phyloP scores from a whole-genome alignment of 768 basidiomycete species.

The Punctularia strigosozonata region DNA sequence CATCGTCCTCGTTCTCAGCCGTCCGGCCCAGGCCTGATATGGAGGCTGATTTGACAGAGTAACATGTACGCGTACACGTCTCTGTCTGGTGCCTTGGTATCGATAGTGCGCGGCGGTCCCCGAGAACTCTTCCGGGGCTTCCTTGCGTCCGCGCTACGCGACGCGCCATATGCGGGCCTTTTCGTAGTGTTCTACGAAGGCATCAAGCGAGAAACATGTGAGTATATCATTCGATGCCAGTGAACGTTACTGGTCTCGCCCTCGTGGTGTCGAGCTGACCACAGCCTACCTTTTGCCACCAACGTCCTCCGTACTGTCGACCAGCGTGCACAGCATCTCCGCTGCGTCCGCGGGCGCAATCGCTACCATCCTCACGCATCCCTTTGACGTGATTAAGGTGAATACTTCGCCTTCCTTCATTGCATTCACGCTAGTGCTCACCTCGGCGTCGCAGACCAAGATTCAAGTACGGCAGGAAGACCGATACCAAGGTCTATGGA shows the following conservation, averaged over 20 bases:
- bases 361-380: conserved; percentile 80
- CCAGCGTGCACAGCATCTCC: conserved; percentile 46
- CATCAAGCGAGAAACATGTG: conserved; percentile 66
- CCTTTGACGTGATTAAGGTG: conserved; percentile 92
- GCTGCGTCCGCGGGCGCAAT: conserved; percentile 76
- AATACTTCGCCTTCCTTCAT: not conserved
- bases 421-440: conserved; percentile 3
- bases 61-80: conserved; percentile 64
- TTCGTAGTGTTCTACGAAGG: conserved; percentile 85
- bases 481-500: conserved; percentile 58
- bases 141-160: conserved; percentile 78
- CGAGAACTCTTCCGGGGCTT: conserved; percentile 80
- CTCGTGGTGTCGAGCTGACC: conserved; percentile 19
- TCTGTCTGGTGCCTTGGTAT: conserved; percentile 42
- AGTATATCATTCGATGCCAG: conserved; percentile 9
- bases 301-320: conserved; percentile 31
- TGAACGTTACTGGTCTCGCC: not conserved
- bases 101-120: conserved; percentile 59
- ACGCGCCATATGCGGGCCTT: conserved; percentile 89
- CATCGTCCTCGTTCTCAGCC: not conserved
- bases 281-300: conserved; percentile 21
- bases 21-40: not conserved
- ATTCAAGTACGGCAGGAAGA: conserved; percentile 82
- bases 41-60: conserved; percentile 34
- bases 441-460: conserved; percentile 48